Conservation (phyloP, 1,284 basidiomycete genomes). For the Pterulicium gracile region DNA sequence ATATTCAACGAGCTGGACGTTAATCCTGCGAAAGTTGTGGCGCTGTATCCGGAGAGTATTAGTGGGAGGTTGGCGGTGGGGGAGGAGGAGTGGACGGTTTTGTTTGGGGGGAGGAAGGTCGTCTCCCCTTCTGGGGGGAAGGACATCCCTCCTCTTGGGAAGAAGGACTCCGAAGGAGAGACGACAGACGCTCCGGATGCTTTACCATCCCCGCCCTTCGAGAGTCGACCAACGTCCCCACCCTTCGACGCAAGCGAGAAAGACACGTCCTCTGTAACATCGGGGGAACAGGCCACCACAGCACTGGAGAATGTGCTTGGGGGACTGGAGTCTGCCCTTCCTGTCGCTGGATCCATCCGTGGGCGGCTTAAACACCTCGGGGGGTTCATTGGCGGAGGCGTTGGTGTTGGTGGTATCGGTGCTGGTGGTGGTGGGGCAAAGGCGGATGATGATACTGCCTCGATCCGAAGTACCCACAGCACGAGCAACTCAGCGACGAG, state of each 20-base stretch:
- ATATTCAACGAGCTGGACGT: slow-evolving; percentile 82
- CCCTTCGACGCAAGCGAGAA: too few relatives aligned
- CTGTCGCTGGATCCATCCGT: too few relatives aligned
- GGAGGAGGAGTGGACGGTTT: slow-evolving; percentile 66
- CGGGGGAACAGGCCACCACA: too few relatives aligned
- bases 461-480: slow-evolving; percentile 20
- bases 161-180: too few relatives aligned
- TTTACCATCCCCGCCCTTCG: background rate
- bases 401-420: slow-evolving; percentile 43
- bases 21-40: slow-evolving; percentile 90
- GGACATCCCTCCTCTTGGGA: slow-evolving; percentile 17
- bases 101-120: slow-evolving; percentile 87
- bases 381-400: slow-evolving; percentile 40
- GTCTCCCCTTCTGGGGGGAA: slow-evolving; percentile 16
- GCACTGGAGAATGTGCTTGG: too few relatives aligned
- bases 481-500: too few relatives aligned
- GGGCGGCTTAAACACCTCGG: slow-evolving; percentile 24
- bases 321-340: too few relatives aligned
- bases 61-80: slow-evolving; percentile 71
- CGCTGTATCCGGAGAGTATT: slow-evolving; percentile 76
- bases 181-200: too few relatives aligned
- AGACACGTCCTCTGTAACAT: too few relatives aligned
- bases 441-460: slow-evolving; percentile 48
- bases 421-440: slow-evolving; percentile 29
- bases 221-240: background rate